Base-by-base conservation (phyloP, 371 early-diverging fungal genomes). In the Apophysomyces variabilis region DNA sequence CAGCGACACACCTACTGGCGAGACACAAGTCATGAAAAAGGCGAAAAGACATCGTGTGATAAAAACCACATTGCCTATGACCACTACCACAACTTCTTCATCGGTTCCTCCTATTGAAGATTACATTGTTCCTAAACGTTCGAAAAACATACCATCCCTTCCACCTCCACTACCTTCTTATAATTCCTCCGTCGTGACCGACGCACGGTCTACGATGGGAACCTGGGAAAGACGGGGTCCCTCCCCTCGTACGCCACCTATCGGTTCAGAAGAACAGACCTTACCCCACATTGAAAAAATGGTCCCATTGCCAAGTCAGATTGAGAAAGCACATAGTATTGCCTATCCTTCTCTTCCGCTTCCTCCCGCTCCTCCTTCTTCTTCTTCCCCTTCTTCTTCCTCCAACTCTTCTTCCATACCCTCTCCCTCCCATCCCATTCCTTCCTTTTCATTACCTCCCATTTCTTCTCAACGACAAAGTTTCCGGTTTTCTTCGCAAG, bases 101-200 rank as follows among this genome's bases (percentile, higher is more conserved):
- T 76, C 9, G 32, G 32, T 26, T 26, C 80, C 80, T 21, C 69
- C 80, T 16, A 79, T 79, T 61, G 80, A 79, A 62, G 80, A 79
- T 38, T 79, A 76, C 26, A 74, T 76, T 39, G 59, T 64, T 12
- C 75, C 80, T 8, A 75, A 70, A 57, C 63, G 79, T 39, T 39
- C 64, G n/a, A 0, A 41, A 26, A 26, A 26, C 32, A 26, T 26
- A 26, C 32, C 57, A 1, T 61, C 59, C 36, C 64, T 18, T 38
- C 37, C 26, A 26, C 26, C 41, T 8, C 12, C 44, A 3, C 36
- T 18, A 35, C 54, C 35, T 35, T 45, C 41, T 43, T 16, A 45
- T 70, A 38, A 60, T 69, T 43, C 69, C 69, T 12, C 66, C 67
- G 21, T 62, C 70, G 35, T 66, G 70, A 12, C 13, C 65, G 8